These are phyloP conservation scores for Pichia cabralensis DNA, from an alignment of 805 yeast genomes.

Conservation along the genomic window DNA sequence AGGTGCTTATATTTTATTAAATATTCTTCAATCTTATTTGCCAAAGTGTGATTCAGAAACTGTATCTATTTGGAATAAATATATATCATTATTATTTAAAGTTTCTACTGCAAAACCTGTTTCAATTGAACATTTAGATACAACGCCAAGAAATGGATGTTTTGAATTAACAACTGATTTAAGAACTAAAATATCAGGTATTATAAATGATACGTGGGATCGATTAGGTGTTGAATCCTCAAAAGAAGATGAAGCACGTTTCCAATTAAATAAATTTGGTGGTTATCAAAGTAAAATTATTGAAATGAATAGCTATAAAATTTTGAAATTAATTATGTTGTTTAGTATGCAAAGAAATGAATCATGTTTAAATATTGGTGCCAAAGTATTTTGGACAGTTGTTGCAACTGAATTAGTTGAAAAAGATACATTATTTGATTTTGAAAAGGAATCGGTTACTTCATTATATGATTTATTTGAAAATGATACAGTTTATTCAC, in stretches of 20 bases:
- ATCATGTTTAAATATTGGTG: slow-evolving; percentile 51
- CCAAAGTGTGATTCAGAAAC: slow-evolving; percentile 39
- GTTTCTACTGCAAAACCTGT: slow-evolving; percentile 60
- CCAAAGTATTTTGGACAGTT: slow-evolving; percentile 59
- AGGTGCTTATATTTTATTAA: slow-evolving; percentile 3
- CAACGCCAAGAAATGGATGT: slow-evolving; percentile 65
- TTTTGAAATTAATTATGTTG: slow-evolving; percentile 54
- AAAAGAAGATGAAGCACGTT: slow-evolving; percentile 43
- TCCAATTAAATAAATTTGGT: slow-evolving; percentile 52
- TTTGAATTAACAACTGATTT: slow-evolving; percentile 51
- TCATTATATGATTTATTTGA: slow-evolving; percentile 59
- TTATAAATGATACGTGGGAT: slow-evolving; percentile 64
- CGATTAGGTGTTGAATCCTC: slow-evolving; percentile 54
- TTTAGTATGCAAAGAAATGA: slow-evolving; percentile 60
- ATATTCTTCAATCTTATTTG: slow-evolving; percentile 32
- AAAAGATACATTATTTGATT: slow-evolving; percentile 45
- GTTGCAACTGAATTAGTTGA: slow-evolving; percentile 56
- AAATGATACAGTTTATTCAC: slow-evolving; percentile 41
- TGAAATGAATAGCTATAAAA: slow-evolving; percentile 41
- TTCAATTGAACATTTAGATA: slow-evolving; percentile 58
- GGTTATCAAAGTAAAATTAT: slow-evolving; percentile 65
- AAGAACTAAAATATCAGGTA: slow-evolving; percentile 45
- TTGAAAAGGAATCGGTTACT: slow-evolving; percentile 52
- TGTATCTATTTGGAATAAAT: slow-evolving; percentile 50
- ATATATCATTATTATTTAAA: slow-evolving; percentile 44